Percentiles rank a stretch among this genome's conserved stretches.
These are phyloP conservation scores for Microthyrium microscopicum DNA, from an alignment of 2,329 filamentous ascomycete species.

Conservation along the genomic window DNA sequence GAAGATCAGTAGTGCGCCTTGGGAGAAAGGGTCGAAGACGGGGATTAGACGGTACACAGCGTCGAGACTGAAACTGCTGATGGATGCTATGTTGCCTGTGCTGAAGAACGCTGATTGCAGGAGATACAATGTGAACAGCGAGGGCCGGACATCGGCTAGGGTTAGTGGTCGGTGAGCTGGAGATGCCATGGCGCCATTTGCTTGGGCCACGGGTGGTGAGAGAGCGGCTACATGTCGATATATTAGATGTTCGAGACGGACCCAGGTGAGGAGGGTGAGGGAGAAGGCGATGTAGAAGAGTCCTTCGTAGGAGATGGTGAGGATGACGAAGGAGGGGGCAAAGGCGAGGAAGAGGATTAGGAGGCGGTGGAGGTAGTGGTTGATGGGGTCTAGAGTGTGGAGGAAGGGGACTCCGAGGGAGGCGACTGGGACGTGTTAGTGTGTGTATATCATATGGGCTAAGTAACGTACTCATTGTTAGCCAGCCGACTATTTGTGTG, in stretches of 20 bases:
- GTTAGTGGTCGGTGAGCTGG: conserved; percentile 48
- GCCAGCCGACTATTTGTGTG: conserved; percentile 76
- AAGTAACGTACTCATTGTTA: conserved; percentile 46
- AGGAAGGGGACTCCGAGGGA: conserved; percentile 67
- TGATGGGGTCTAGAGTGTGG: conserved; percentile 67
- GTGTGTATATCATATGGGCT: conserved; percentile 9
- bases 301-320: conserved; percentile 94
- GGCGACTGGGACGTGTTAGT: conserved; percentile 31
- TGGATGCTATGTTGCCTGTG: conserved; percentile 86
- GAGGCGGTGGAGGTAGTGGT: conserved; percentile 77
- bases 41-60: conserved; percentile 77
- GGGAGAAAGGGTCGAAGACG: conserved; percentile 84
- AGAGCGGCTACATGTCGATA: conserved; percentile 28
- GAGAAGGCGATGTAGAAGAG: conserved; percentile 90
- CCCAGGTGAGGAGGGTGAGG: conserved; percentile 69
- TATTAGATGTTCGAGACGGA: conserved; percentile 72
- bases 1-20: conserved; percentile 69
- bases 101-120: conserved; percentile 94
- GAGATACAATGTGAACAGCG: conserved; percentile 88
- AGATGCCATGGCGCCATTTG: conserved; percentile 14
- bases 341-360: conserved; percentile 84
- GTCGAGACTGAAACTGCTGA: conserved; percentile 87
- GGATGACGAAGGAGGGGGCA: conserved; percentile 82
- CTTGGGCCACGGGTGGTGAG: conserved; percentile 9
- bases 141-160: conserved; percentile 71